Base-by-base conservation (phyloP, 768 basidiomycete species). In the Mycena capillaripes region DNA sequence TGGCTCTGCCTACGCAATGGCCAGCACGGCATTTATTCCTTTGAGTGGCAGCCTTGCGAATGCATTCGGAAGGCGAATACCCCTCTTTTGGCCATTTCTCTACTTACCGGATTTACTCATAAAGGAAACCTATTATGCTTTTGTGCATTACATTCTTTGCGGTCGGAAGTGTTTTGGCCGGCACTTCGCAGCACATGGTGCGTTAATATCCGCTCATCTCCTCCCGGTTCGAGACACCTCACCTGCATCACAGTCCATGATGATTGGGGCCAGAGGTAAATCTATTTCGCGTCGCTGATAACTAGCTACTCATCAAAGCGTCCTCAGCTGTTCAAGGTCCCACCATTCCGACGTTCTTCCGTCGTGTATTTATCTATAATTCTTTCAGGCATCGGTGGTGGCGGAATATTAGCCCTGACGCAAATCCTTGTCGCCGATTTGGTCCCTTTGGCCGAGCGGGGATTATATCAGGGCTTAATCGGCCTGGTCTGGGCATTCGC, bases 381-480 rank as follows among this genome's bases (percentile, higher is more conserved):
- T 19, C 42, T 19, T 17, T 17, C 19, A 76, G 82, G 82, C 44
- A 63, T 82, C 44, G 82, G 82, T 1, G 79, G 80, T 7, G 84
- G 84, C 7, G 82, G 82, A 4, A 81, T 84, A 23, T 58, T 81
- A 7, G 73, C 80, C 8, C 75, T 83, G 40, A 77, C 81, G 8
- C 80, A 84, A 46, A 84, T 86, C 61, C 75, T 86, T 56, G 70
- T 84, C 1, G 79, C 83, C 27, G 85, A 87, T 74, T 75, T 87
- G 2, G 82, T 86, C 9, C 79, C 86, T 19, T 79, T 87, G 9
- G 74, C 79, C 19, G 83, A 86, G 61, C 82, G 86, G 9, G 86
- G 86, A 5, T 44, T 75, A 9, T 85, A 82, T 52, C 69, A 78
- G 0, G 81, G 80, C 19, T 55, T 84, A 8, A 46, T 82, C n/a